phyloP scores from a whole-genome alignment of 1,284 basidiomycete genomes.

The Fistulina hepatica region DNA sequence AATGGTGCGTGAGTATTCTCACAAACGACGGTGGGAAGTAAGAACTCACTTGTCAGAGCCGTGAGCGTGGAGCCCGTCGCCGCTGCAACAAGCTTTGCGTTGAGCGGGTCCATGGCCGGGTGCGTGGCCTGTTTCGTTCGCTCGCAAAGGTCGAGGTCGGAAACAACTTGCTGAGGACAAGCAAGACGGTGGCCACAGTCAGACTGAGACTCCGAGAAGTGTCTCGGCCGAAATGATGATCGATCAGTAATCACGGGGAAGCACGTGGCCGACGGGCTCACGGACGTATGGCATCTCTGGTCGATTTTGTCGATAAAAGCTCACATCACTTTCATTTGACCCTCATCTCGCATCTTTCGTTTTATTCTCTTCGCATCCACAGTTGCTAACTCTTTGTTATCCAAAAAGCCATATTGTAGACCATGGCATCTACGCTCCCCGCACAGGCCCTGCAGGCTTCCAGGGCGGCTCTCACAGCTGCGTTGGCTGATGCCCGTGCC shows the following conservation, averaged over 20 bases:
- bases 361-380: too few species aligned
- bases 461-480: conserved; percentile 61
- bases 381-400: too few species aligned
- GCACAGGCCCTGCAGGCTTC: conserved; percentile 58
- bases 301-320: too few species aligned
- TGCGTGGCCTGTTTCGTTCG: too few species aligned
- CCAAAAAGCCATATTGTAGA: too few species aligned
- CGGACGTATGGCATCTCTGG: too few species aligned
- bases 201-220: not conserved
- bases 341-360: too few species aligned
- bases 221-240: conserved; percentile 2
- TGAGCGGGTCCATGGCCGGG: conserved; percentile 54
- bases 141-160: too few species aligned
- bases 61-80: conserved; percentile 74
- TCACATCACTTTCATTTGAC: too few species aligned
- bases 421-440: conserved; percentile 41
- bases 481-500: conserved; percentile 46
- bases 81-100: conserved; percentile 74
- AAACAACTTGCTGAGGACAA: conserved; percentile 3
- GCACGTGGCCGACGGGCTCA: too few species aligned
- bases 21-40: not conserved
- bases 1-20: not conserved
- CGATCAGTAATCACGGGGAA: too few species aligned
- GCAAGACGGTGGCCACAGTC: conserved; percentile 9
- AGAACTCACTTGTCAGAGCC: conserved; percentile 69